Evolutionary conservation across 2,329 filamentous ascomycete species (phyloP), one percentile per base, ranked within the genome.

Genomic region (Colletotrichum camelliae): DNA sequence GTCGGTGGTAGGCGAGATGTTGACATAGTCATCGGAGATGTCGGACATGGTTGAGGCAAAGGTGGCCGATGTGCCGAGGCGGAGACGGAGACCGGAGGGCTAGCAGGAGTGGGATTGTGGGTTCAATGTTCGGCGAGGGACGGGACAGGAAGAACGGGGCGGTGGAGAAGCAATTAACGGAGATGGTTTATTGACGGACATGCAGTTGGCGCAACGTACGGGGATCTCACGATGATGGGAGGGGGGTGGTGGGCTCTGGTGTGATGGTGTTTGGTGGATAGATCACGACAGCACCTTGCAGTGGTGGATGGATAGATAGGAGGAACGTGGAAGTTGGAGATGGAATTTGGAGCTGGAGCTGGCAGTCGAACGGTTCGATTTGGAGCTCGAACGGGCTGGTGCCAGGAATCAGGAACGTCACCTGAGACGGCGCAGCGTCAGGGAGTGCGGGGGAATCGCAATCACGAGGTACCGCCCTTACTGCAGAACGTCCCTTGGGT

Each of bases 341-440:
- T 21, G 48, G 43, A 39, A n/a, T 8, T 18, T 55, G 39, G 37
- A 64, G 39, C 29, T 35, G 24, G 52, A 62, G 16, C 35, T 31
- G 39, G 48, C 29, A 24, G 35, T 66, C 62, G 62, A 66, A 66
- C n/a, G 65, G 55, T 52, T 31, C 18, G 39, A 68, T 13, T n/a
- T 24, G 31, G 35, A 24, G 27, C 27, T 61, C 58, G 58, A 61
- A 61, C 16, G 64, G 55, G 31, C 48, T 57, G 65, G 21, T 31
- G 48, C 31, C 33, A 55, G 66, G 27, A 70, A 55, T 39, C 57
- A n/a, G 67, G 61, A 70, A 74, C 29, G 62, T 76, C 64, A 76
- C 65, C 74, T 76, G 74, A 76, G 74, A 76, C 70, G 70, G 58
- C n/a, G 70, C 58, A 75, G 70, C 37, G 74, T 76, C 74, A 74